These are phyloP conservation scores for Botryosphaeria agaves DNA, from an alignment of 2,329 filamentous ascomycete species.

Conservation along the genomic window DNA sequence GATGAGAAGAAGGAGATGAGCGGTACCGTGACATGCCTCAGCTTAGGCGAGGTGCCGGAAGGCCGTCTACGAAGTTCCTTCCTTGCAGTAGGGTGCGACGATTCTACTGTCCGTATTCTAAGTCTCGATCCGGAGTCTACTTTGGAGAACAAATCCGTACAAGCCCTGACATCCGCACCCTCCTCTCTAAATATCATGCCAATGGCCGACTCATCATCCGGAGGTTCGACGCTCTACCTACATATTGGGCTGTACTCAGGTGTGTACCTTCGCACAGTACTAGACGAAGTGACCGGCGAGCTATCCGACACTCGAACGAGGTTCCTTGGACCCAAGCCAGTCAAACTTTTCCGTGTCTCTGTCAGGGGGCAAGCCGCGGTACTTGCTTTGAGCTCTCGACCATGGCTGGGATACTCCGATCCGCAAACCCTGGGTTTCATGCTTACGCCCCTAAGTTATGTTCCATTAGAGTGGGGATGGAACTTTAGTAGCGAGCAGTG, in stretches of 20 bases:
- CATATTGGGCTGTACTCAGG: constrained; percentile 94
- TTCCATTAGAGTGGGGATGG: constrained; percentile 81
- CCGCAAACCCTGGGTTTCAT: constrained; percentile 75
- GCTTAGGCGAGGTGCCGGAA: constrained; percentile 80
- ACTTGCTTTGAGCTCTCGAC: constrained; percentile 74
- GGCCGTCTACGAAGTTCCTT: constrained; percentile 81
- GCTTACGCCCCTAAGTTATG: constrained; percentile 80
- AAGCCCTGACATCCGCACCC: constrained; percentile 79
- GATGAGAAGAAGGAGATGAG: constrained; percentile 89
- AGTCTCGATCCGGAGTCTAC: constrained; percentile 82
- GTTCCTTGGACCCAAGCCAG: constrained; percentile 80
- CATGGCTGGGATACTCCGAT: constrained; percentile 94
- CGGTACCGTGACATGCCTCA: constrained; percentile 87
- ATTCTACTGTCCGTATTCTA: constrained; percentile 85
- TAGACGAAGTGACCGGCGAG: constrained; percentile 92
- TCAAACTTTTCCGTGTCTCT: constrained; percentile 79
- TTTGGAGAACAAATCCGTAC: constrained; percentile 83
- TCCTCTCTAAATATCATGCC: constrained; percentile 81
- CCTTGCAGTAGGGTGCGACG: constrained; percentile 89
- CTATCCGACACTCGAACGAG: constrained; percentile 87
- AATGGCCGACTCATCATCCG: constrained; percentile 86
- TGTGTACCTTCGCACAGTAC: constrained; percentile 83
- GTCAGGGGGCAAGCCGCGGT: constrained; percentile 74
- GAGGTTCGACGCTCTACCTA: constrained; percentile 75
- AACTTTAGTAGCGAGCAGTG: constrained; percentile 95